phyloP scores from a whole-genome alignment of 805 yeast species.

The Priceomyces medius region DNA sequence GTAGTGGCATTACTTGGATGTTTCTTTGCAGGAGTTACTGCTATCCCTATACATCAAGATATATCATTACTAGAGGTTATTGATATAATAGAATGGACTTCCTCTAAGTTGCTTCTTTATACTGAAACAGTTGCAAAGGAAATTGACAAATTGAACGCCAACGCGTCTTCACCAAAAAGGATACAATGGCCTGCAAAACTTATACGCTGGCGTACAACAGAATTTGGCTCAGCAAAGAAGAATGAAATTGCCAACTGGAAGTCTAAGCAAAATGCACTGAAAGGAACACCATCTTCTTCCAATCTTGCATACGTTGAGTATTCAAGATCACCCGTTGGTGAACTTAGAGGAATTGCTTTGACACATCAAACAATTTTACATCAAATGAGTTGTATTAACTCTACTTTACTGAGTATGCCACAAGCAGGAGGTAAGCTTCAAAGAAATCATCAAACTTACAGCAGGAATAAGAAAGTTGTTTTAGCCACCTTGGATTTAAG shows the following conservation, averaged over 20 bases:
- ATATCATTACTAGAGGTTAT: slow-evolving; percentile 66
- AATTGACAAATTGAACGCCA: slow-evolving; percentile 57
- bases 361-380: slow-evolving; percentile 85
- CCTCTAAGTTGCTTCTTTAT: slow-evolving; percentile 72
- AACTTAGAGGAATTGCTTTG: slow-evolving; percentile 87
- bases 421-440: slow-evolving; percentile 55
- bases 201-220: slow-evolving; percentile 79
- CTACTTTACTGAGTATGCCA: slow-evolving; percentile 66
- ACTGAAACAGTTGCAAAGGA: slow-evolving; percentile 78
- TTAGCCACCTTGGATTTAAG: slow-evolving; percentile 44
- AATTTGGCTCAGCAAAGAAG: slow-evolving; percentile 63
- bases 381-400: slow-evolving; percentile 77
- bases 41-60: slow-evolving; percentile 86
- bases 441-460: slow-evolving; percentile 30
- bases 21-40: slow-evolving; percentile 88
- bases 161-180: slow-evolving; percentile 26
- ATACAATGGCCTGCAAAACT: slow-evolving; percentile 74
- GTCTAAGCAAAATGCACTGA: slow-evolving; percentile 13
- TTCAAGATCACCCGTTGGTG: slow-evolving; percentile 86
- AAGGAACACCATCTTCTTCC: slow-evolving; percentile 13
- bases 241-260: slow-evolving; percentile 32
- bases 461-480: slow-evolving; percentile 52
- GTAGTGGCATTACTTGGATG: slow-evolving; percentile 86
- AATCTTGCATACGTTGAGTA: slow-evolving; percentile 93
- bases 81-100: slow-evolving; percentile 69